phyloP scores from a whole-genome alignment of 495 filamentous ascomycete genomes.

The Melanomma pulvis-pyrius region DNA sequence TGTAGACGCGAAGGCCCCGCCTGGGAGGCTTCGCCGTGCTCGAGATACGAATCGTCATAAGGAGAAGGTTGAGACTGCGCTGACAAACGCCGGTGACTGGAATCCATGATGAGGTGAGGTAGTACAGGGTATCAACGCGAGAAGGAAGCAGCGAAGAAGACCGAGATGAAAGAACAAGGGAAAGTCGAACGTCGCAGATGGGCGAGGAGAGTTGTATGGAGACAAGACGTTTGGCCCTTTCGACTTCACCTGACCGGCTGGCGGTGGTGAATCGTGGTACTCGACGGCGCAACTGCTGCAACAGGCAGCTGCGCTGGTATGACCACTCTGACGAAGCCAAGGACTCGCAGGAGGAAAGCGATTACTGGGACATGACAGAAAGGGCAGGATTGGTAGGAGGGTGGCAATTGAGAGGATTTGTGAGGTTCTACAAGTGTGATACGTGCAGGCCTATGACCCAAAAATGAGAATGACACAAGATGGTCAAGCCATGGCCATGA shows the following conservation, averaged over 20 bases:
- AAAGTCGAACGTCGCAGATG: neutral
- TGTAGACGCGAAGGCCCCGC: slow-evolving; percentile 33
- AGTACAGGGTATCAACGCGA: slow-evolving; percentile 34
- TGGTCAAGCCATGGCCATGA: slow-evolving; percentile 28
- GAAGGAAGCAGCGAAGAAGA: slow-evolving; percentile 11
- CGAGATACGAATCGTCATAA: slow-evolving; percentile 11
- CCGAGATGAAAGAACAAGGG: neutral
- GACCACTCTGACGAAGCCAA: slow-evolving; percentile 26
- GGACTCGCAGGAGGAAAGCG: slow-evolving; percentile 13
- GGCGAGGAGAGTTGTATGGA: neutral
- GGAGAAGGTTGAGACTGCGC: slow-evolving; percentile 23
- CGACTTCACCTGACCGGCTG: slow-evolving; percentile 25
- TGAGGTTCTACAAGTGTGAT: slow-evolving; percentile 41
- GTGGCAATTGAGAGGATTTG: slow-evolving; percentile 16
- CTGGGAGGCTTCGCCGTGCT: slow-evolving; percentile 23
- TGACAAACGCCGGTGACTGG: slow-evolving; percentile 26
- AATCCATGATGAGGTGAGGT: slow-evolving; percentile 39
- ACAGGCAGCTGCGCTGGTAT: slow-evolving; percentile 27
- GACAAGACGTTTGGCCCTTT: neutral
- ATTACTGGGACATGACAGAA: slow-evolving; percentile 4
- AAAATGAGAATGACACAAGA: slow-evolving; percentile 8
- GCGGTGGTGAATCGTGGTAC: slow-evolving; percentile 12
- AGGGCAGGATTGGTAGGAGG: slow-evolving; percentile 16
- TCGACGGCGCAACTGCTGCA: slow-evolving; percentile 8
- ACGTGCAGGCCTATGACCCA: slow-evolving; percentile 25